Evolutionary conservation across 345 rosid species (phyloP), one percentile per base, ranked within the genome.

Genomic region (Aethionema arabicum): DNA sequence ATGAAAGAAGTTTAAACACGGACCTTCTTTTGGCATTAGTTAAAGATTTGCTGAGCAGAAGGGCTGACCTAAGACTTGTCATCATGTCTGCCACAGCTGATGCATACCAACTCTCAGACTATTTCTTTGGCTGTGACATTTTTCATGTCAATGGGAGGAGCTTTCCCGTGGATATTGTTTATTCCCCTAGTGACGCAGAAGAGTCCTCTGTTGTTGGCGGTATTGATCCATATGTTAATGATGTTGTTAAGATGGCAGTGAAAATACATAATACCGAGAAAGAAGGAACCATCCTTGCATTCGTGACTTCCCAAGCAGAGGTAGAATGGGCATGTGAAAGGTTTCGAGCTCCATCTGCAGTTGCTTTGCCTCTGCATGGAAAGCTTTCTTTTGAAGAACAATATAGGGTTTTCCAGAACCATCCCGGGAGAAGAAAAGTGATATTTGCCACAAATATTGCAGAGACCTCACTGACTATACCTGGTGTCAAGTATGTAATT

Each of bases 41-140:
- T 31, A 86, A 80, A 76, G 73, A 76, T 59, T 74, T 91, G 66
- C 84, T 88, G 35, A 40, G 54, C 44, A 69, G 38, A 72, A 86
- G 90, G 72, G 32, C 43, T 70, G 82, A 83, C 59, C 56, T 91
- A 57, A 83, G 87, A 79, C 83, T 91, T 69, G 64, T 91, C 47
- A 85, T 91, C 77, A 91, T 91, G 98, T 91, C 96, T 47, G 98
- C 98, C 61, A 91, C 98, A 27, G 98, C 91, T 10, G 84, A 91
- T 81, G 85, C 96, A 39, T 52, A 63, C 54, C 87, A 85, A 68
- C 87, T 91, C n/a, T 80, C 98, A 13, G 66, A 77, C 10, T 91
- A 83, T 79, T 85, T 88, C 63, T 88, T 75, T 45, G 79, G 82
- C 33, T 91, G 92, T 65, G 55, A 52, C 38, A 80, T 86, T 53